Percentiles rank a stretch among this genome's conserved stretches.
Conservation (phyloP, 2,329 filamentous ascomycete genomes). For the Lasiodiplodia hormozganensis region DNA sequence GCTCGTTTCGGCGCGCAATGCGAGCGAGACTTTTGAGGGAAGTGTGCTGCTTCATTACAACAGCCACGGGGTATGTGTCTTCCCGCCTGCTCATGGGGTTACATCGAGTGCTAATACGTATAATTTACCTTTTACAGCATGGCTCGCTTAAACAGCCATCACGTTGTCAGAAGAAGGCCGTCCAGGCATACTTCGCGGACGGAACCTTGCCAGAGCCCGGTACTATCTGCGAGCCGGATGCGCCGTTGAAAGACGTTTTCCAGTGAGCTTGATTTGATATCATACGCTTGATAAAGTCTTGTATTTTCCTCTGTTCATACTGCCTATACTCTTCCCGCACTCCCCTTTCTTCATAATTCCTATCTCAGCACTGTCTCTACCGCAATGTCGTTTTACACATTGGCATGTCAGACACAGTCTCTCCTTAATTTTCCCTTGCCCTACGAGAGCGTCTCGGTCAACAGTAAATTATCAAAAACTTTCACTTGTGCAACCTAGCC, state of each 20-base stretch:
- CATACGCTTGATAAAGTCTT: too few relatives aligned
- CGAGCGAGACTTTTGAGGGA: constrained; percentile 51
- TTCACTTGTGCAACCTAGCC: too few relatives aligned
- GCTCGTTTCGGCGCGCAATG: constrained; percentile 42
- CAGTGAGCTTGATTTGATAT: too few relatives aligned
- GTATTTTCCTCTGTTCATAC: too few relatives aligned
- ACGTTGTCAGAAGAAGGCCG: constrained; percentile 30
- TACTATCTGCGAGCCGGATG: constrained; percentile 29
- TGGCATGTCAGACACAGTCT: too few relatives aligned
- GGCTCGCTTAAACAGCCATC: constrained; percentile 1
- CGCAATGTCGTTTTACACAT: too few relatives aligned
- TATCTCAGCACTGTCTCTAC: too few relatives aligned
- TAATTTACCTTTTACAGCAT: constrained; percentile 26
- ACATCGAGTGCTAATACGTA: neutral
- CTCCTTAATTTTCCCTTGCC: too few relatives aligned
- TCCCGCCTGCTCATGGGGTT: neutral
- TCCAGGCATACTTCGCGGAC: constrained; percentile 31
- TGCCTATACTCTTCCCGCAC: too few relatives aligned
- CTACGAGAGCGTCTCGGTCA: too few relatives aligned
- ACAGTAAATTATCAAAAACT: too few relatives aligned
- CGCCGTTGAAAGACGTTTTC: neutral
- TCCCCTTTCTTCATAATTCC: too few relatives aligned
- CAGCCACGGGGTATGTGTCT: constrained; percentile 35
- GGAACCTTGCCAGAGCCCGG: constrained; percentile 30
- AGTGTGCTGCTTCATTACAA: constrained; percentile 55